Conservation (phyloP, 176 grass and related monocot species). For the Saccharum officinarum region DNA sequence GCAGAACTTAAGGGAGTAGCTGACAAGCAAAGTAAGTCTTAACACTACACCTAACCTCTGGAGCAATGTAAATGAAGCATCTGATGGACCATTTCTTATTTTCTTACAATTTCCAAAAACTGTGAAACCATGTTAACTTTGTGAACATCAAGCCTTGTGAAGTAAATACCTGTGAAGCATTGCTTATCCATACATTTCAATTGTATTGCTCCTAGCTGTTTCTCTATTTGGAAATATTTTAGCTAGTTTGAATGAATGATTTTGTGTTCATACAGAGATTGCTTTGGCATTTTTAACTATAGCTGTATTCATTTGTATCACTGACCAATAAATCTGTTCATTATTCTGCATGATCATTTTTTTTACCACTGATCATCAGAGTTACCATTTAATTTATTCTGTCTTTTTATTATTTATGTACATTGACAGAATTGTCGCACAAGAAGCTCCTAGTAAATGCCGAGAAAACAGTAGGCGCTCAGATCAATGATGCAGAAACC, state of each 20-base stretch:
- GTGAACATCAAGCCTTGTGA: not conserved
- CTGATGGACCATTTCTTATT: not conserved
- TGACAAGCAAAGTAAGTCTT: not conserved
- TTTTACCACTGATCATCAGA: not conserved
- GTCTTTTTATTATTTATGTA: not conserved
- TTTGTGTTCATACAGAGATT: not conserved
- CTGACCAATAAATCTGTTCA: not conserved
- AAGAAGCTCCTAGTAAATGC: constrained; percentile 70
- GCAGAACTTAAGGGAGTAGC: constrained; percentile 70
- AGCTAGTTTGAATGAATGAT: not conserved
- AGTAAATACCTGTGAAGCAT: not conserved
- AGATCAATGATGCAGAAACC: constrained; percentile 68
- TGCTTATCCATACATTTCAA: not conserved
- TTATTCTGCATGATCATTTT: constrained; percentile 1
- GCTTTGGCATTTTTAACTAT: not conserved
- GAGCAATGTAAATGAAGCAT: not conserved
- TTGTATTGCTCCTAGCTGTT: not conserved
- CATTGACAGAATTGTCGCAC: constrained; percentile 63
- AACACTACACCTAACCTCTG: not conserved
- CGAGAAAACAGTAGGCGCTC: constrained; percentile 58
- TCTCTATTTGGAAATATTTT: not conserved
- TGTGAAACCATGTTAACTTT: not conserved
- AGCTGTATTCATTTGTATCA: not conserved
- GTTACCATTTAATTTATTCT: constrained; percentile 32
- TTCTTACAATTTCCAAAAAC: not conserved